Evolutionary conservation across 495 filamentous ascomycete species (phyloP).

Genomic region (Trichoderma orchidacearum): DNA sequence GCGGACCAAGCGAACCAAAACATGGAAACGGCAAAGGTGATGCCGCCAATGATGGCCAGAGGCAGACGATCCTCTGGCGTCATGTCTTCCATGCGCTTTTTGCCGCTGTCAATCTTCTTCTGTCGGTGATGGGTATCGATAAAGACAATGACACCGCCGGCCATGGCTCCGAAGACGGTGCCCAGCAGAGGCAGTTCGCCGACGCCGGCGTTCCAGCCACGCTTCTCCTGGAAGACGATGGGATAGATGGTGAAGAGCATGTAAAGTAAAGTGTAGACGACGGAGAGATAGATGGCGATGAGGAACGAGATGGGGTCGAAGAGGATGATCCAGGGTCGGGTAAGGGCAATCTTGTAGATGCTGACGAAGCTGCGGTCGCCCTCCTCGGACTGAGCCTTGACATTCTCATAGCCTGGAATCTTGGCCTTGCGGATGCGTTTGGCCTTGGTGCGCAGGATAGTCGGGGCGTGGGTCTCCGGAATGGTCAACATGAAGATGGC

Average conservation of each 20-base stretch:
- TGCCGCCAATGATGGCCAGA: constrained; percentile 31
- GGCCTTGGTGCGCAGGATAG: constrained; percentile 51
- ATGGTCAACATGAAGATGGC: constrained; percentile 31
- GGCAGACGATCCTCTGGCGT: constrained; percentile 29
- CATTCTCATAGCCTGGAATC: constrained; percentile 23
- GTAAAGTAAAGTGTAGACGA: constrained; percentile 40
- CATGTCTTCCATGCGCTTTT: constrained; percentile 4
- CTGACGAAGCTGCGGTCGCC: constrained; percentile 22
- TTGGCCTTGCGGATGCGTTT: constrained; percentile 20
- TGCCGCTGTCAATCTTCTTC: constrained; percentile 12
- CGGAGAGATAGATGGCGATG: constrained; percentile 34
- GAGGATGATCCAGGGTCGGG: constrained; percentile 26
- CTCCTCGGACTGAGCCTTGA: constrained; percentile 30
- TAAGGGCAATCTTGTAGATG: constrained; percentile 36
- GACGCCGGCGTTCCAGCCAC: constrained; percentile 40
- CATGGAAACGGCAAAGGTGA: constrained; percentile 31
- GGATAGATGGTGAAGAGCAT: constrained; percentile 39
- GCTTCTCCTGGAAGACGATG: constrained; percentile 37
- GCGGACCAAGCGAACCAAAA: constrained; percentile 43
- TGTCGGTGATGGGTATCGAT: constrained; percentile 15
- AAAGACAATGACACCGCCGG: constrained; percentile 26
- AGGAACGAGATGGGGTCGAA: constrained; percentile 33
- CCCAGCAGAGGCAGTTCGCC: constrained; percentile 36
- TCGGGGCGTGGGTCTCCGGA: constrained; percentile 56
- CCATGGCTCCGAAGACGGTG: constrained; percentile 16